phyloP scores from a whole-genome alignment of 306 rosid genomes.

The Prunus davidiana region DNA sequence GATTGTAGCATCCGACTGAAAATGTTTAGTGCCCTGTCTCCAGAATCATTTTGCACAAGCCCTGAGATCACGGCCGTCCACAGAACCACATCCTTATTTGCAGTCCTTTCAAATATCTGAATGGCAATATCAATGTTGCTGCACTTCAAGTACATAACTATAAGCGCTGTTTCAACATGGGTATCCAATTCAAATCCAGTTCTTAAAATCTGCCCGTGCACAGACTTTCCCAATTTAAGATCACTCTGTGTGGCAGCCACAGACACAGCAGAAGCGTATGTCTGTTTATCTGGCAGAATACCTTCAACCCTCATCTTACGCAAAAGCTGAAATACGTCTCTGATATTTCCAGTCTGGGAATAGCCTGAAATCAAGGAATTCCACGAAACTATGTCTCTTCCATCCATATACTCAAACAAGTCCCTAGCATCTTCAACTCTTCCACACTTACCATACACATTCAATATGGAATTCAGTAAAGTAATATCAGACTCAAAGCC shows the following conservation, averaged over 20 bases:
- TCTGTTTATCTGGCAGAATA: slow-evolving; percentile 47
- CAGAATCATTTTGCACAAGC: slow-evolving; percentile 54
- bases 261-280: slow-evolving; percentile 48
- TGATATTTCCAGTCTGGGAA: slow-evolving; percentile 47
- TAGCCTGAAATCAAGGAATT: slow-evolving; percentile 57
- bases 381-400: slow-evolving; percentile 61
- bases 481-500: slow-evolving; percentile 55
- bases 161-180: slow-evolving; percentile 49
- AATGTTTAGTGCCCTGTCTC: slow-evolving; percentile 49
- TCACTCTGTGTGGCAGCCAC: slow-evolving; percentile 42
- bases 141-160: slow-evolving; percentile 59
- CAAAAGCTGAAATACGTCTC: slow-evolving; percentile 37
- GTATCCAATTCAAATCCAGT: slow-evolving; percentile 53
- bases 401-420: slow-evolving; percentile 51
- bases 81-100: slow-evolving; percentile 50
- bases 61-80: slow-evolving; percentile 93
- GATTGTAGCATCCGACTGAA: slow-evolving; percentile 50
- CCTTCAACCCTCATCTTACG: slow-evolving; percentile 45
- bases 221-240: slow-evolving; percentile 51
- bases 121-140: slow-evolving; percentile 46
- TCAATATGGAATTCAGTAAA: slow-evolving; percentile 55
- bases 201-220: slow-evolving; percentile 65
- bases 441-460: slow-evolving; percentile 61
- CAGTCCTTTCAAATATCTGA: slow-evolving; percentile 43
- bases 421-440: slow-evolving; percentile 48